A percentile compares a stretch with the other conserved stretches of the same genome.
Evolutionary conservation across 192 early-diverging fungal genomes (phyloP).

Genomic region (Podila minutissima): DNA sequence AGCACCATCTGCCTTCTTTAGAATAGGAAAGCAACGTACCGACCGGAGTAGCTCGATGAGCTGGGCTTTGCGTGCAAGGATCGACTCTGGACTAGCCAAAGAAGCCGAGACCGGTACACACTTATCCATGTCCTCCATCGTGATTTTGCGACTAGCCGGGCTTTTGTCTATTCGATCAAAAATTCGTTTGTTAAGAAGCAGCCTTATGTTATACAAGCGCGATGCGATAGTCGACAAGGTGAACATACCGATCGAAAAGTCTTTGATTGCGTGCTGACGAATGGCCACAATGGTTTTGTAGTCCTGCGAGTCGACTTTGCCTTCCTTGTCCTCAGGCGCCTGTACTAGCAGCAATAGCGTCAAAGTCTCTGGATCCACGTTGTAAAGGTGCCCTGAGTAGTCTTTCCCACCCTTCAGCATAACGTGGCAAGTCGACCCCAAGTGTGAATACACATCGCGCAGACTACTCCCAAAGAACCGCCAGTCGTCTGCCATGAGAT

Average conservation of each 20-base stretch:
- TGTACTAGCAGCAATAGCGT: constrained; percentile 26
- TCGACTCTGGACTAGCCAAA: neutral
- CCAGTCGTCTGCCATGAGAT: constrained; percentile 28
- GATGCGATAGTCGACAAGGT: neutral
- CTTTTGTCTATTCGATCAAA: constrained; percentile 14
- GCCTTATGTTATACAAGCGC: neutral
- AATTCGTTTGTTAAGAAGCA: neutral
- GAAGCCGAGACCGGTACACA: constrained; percentile 3
- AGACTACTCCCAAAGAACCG: constrained; percentile 22
- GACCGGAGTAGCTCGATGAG: constrained; percentile 27
- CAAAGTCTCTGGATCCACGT: constrained; percentile 44
- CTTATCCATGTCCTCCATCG: constrained; percentile 24
- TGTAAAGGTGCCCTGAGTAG: constrained; percentile 43
- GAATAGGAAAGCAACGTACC: constrained; percentile 6
- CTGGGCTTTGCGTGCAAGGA: constrained; percentile 23
- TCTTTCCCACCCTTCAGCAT: constrained; percentile 26
- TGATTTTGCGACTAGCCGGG: neutral
- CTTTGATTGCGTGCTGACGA: constrained; percentile 25
- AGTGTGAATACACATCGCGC: constrained; percentile 16
- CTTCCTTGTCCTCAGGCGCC: neutral
- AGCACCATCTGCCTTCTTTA: neutral
- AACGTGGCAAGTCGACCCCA: constrained; percentile 17
- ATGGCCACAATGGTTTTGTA: constrained; percentile 12
- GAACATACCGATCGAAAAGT: neutral
- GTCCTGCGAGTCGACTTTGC: neutral